phyloP scores from a whole-genome alignment of 2,329 filamentous ascomycete genomes.

The Onygenales sp. region DNA sequence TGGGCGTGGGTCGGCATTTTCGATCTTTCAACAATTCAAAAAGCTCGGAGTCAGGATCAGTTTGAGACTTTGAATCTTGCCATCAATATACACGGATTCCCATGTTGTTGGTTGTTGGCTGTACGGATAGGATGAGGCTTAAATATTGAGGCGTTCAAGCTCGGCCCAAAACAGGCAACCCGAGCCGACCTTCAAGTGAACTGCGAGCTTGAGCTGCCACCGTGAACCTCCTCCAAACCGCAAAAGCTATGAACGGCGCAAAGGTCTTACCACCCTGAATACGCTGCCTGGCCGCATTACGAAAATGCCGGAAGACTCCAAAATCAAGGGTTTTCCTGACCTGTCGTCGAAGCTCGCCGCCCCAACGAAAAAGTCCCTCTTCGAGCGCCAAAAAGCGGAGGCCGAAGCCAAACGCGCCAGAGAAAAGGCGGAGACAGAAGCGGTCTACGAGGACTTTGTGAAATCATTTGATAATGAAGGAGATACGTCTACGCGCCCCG shows the following conservation, averaged over 20 bases:
- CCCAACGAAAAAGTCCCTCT: slow-evolving; percentile 72
- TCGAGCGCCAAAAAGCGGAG: slow-evolving; percentile 81
- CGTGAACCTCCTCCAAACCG: background rate
- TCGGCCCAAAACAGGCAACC: background rate
- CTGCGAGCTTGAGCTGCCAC: background rate
- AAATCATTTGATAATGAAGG: slow-evolving; percentile 53
- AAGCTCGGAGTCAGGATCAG: no score
- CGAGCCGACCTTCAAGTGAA: background rate
- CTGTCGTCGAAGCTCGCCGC: slow-evolving; percentile 69
- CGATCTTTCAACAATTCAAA: background rate
- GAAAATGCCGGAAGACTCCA: slow-evolving; percentile 30
- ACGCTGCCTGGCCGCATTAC: background rate
- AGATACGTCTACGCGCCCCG: slow-evolving; percentile 11
- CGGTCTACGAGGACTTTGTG: slow-evolving; percentile 78
- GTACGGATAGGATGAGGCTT: no score
- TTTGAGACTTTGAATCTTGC: no score
- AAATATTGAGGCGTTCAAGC: no score
- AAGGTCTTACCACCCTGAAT: background rate
- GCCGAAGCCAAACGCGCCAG: slow-evolving; percentile 77
- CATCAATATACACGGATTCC: no score
- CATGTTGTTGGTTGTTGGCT: no score
- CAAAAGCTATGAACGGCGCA: background rate
- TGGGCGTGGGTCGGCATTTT: slow-evolving; percentile 17
- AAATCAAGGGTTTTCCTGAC: slow-evolving; percentile 52
- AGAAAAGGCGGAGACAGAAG: slow-evolving; percentile 78